Base-by-base conservation (phyloP, 176 grass and related monocot genomes). In the Ampelocalamus luodianensis region DNA sequence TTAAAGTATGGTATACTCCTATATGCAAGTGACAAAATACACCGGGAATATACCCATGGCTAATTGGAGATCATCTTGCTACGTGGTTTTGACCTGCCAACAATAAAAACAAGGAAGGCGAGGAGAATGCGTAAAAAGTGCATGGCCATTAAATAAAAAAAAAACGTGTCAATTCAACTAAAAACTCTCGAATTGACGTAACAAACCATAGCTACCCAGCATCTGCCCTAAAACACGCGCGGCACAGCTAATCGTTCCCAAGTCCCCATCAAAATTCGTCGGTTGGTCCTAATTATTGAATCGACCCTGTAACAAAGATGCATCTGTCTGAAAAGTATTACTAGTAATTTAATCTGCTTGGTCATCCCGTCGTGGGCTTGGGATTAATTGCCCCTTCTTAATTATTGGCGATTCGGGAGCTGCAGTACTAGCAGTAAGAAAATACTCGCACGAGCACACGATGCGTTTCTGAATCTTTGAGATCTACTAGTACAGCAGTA, bases 201-300 rank as follows among this genome's bases (percentile, higher is more conserved):
- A 55, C 48, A 3, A 65, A 36, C 59, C 43, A 2, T 34, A 34
- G 32, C 32, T 3, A 34, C 1, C 43, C 66, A 15, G 61, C 59
- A 10, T 49, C 15, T 27, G 11, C 59, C 76, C 60, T 7, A 27
- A 22, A 24, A 29, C 54, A 62, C 29, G 55, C 65, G 40, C 27
- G 66, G 23, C 24, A 2, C 20, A 37, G 39, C 29, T 10, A 39
- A 54, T 64, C 23, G 74, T 6, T 79, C 34, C 44, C 55, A 54
- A 18, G 79, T 84, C 81, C 22, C 87, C 81, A 15, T 84, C 81
- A 40, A 4, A 6, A 61, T 84, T 22, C 68, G 87, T 84, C 76
- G 76, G 48, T 71, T 15, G 48, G 81, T 79, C 59, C 39, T 72
- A 49, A 48, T 88, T 22, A 36, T 32, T 17, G 5, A 55, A 64